Base-by-base conservation (phyloP, 2,329 filamentous ascomycete genomes). In the Epichloe coenophiala region DNA sequence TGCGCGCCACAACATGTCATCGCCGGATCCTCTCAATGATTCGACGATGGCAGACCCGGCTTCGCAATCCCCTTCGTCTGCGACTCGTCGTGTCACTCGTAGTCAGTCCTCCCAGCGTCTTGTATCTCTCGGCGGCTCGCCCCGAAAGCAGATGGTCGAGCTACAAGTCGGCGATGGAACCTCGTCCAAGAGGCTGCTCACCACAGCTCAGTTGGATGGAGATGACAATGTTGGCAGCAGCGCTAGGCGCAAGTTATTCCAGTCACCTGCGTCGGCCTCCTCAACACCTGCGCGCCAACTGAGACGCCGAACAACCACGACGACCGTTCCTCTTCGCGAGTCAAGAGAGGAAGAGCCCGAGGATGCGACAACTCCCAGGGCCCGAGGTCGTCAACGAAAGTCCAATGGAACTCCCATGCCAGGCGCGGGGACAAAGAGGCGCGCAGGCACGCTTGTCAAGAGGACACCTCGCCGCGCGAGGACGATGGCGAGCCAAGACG, bases 141-240 rank as follows among this genome's bases (percentile, higher is more conserved):
- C 77, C 39, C 67, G 75, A 46, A 80, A 77, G 64, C 76, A 73
- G 58, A 77, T 68, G 43, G 79, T 79, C 54, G 72, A 78, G 61
- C 70, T 80, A 36, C 74, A 79, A 55, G 74, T 77, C 27, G 76
- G 76, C 45, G 66, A 74, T 56, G 67, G 68, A 38, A 61, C 60
- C 44, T 70, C 74, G 45, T 75, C 76, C 3, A 74, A 78, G 60
- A 71, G 68, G 51, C 66, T 80, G 42, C 66, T 70, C 43, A 75
- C 79, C 48, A 80, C 77, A 9, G 75, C 79, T 48, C 76, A 80
- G 60, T 47, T 49, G 39, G 44, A 50, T n/a, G 51, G 23, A 5
- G 49, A 55, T n/a, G 51, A 33, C 31, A 27, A 65, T 48, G 57
- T 63, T 49, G 65, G 67, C 40, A 51, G 58, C 54, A 59, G 62